Base-by-base conservation (phyloP, 2,329 filamentous ascomycete genomes). In the Ambrosiella xylebori region DNA sequence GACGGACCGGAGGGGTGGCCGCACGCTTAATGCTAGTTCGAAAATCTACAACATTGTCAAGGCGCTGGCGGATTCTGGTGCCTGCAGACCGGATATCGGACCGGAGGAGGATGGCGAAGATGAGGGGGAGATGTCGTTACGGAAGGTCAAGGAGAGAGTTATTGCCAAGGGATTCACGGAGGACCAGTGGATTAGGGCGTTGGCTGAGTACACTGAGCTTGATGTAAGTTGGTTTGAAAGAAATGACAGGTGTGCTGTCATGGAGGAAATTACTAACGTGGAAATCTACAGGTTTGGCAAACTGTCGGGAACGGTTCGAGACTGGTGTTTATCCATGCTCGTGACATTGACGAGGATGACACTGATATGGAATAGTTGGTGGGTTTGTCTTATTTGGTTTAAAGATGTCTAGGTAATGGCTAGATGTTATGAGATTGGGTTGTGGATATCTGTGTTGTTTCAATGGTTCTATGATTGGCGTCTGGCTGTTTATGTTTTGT, bases 11-110 rank as follows among this genome's bases (percentile, higher is more conserved):
- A 74, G 81, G 54, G 79, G 82, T 59, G 84, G 86, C 64, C 79
- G 83, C 59, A 84, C 86, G 64, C 80, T 86, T 64, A 95, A 87
- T 56, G 83, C 88, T 36, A 90, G 81, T 71, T 90, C 83, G 69
- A 88, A 87, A 70, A 97, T 98, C 65, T 97, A 95, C 73, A 93
- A 95, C 69, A 80, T 98, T 63, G 88, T 98, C 71, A 86, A 91
- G 68, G 81, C 80, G 4, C 84, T 97, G 72, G 84, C 88, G 51
- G 90, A 95, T 65, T 84, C 82, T 57, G 90, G 91, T 59, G 88
- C 89, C 57, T 89, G 91, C 64, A 83, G 86, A 47, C 82, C 88
- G 52, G 86, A 85, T 39, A 88, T 91, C 64, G 84, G 86, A 44
- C 82, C 88, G 52, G 88, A 87, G 39, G 79, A 64, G 74, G 86